phyloP scores from a whole-genome alignment of 495 filamentous ascomycete genomes.

The Aspergillus sparsus region DNA sequence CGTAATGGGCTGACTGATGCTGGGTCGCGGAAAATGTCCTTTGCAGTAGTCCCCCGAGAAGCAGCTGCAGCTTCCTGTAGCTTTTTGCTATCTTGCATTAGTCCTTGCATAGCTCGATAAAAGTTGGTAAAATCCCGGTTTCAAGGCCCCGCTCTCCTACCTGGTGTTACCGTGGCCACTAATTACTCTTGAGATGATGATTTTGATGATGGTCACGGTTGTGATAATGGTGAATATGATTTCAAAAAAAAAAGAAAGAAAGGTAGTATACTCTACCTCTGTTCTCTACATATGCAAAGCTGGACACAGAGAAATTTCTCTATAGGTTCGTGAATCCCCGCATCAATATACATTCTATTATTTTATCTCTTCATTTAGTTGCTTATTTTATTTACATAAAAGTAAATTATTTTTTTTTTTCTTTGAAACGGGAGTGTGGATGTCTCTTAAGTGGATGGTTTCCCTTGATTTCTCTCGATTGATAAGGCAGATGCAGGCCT shows the following conservation, averaged over 20 bases:
- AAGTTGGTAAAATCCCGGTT: slow-evolving; percentile 25
- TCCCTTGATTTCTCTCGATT: slow-evolving; percentile 2
- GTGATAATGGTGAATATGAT: too few species aligned
- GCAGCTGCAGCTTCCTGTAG: slow-evolving; percentile 25
- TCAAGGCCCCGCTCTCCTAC: slow-evolving; percentile 16
- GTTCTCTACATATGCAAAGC: slow-evolving; percentile 15
- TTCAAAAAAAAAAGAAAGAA: too few species aligned
- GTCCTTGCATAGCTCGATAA: slow-evolving; percentile 27
- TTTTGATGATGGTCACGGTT: too few species aligned
- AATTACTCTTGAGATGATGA: background rate
- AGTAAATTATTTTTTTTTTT: slow-evolving; percentile 14
- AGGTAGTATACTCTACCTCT: slow-evolving; percentile 4
- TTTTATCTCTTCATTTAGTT: too few species aligned
- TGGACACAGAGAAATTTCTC: slow-evolving; percentile 7
- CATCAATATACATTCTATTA: too few species aligned
- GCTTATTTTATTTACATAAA: too few species aligned
- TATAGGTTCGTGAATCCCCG: too few species aligned
- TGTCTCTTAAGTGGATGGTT: too few species aligned
- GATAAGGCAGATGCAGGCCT: slow-evolving; percentile 20
- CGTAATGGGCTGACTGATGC: slow-evolving; percentile 15
- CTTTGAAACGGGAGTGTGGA: too few species aligned
- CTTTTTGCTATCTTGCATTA: slow-evolving; percentile 32
- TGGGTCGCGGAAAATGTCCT: slow-evolving; percentile 25
- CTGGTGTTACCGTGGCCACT: slow-evolving; percentile 21
- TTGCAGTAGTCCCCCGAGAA: slow-evolving; percentile 28